Base-by-base conservation (phyloP, 495 filamentous ascomycete species). In the Lindgomyces ingoldianus region DNA sequence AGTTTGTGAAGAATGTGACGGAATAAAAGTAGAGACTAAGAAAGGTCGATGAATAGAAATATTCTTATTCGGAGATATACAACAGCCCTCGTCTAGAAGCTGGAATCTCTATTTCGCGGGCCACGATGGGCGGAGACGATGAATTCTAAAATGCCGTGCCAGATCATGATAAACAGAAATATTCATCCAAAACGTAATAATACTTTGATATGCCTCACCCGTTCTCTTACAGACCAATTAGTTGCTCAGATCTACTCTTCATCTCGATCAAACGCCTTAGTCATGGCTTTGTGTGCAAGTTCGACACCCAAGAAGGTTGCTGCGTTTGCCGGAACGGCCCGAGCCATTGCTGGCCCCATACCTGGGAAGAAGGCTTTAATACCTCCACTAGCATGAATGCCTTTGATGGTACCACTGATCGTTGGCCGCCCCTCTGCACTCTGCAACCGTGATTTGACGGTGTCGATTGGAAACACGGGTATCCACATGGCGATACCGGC, bases 401-500 rank as follows among this genome's bases (percentile, higher is more conserved):
- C 82, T 65, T 82, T 81, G 45, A 98, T 83, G 1, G 91, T 89
- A 1, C 90, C 87, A 0, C 87, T 82, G 39, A 99, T 88, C 1
- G 90, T 93, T 24, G 91, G 88, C 61, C 87, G 87, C 18, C 93
- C 93, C 64, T 94, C 90, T 24, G 91, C 90, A 44, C 91, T 94
- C 83, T 99, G 94, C 74, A 99, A 75, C 53, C 93, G 81, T 58
- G 86, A 91, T 84, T 99, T 99, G 75, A 99, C 86, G 0, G 94
- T 99, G 72, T 99, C 94, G 56, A 99, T 81, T 4, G 94, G 94
- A 83, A 99, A 99, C 19, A 99, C 92, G 24, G 96, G 91, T 63
- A 97, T 90, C 94, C 94, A 99, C 95, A 99, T 99, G 22, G 94
- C 92, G 49, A 99, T 86, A 70, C 94, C 94, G 0, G 94, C 94